phyloP scores from a whole-genome alignment of 2,329 filamentous ascomycete genomes.

The Phaeosphaeria sp. region DNA sequence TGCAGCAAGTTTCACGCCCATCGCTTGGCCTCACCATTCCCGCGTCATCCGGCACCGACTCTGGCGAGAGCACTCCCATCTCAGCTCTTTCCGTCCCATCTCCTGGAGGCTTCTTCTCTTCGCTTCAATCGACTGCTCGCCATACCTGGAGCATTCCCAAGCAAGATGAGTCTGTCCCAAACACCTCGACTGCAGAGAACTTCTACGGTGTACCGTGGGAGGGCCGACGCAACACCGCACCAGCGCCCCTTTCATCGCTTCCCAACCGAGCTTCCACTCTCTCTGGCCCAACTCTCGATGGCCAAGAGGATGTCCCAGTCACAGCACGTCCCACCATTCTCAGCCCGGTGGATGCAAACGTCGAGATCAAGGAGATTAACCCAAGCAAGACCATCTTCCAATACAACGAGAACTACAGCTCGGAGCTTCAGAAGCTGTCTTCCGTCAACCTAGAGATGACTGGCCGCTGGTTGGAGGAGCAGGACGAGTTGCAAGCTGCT shows the following conservation, averaged over 20 bases:
- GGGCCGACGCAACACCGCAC: slow-evolving; percentile 40
- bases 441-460: slow-evolving; percentile 83
- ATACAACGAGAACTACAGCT: slow-evolving; percentile 77
- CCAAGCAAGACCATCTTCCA: slow-evolving; percentile 71
- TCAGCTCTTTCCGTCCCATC: slow-evolving; percentile 88
- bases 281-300: slow-evolving; percentile 44
- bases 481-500: slow-evolving; percentile 76
- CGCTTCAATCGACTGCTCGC: slow-evolving; percentile 75
- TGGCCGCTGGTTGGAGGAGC: slow-evolving; percentile 82
- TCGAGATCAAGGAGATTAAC: slow-evolving; percentile 62
- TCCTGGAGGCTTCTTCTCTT: slow-evolving; percentile 89
- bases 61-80: slow-evolving; percentile 65
- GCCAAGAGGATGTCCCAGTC: slow-evolving; percentile 37
- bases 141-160: slow-evolving; percentile 76
- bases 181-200: slow-evolving; percentile 87
- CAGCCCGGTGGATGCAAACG: slow-evolving; percentile 45
- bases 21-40: slow-evolving; percentile 48
- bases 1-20: slow-evolving; percentile 65
- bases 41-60: slow-evolving; percentile 40
- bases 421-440: slow-evolving; percentile 73
- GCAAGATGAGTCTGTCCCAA: slow-evolving; percentile 63
- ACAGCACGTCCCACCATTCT: slow-evolving; percentile 41
- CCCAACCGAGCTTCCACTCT: slow-evolving; percentile 33
- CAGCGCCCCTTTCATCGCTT: slow-evolving; percentile 19
- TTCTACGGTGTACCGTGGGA: slow-evolving; percentile 88